A percentile compares a stretch with the other conserved stretches of the same genome.
Conservation (phyloP, 1,284 basidiomycete genomes). For the Ganoderma leucocontextum region DNA sequence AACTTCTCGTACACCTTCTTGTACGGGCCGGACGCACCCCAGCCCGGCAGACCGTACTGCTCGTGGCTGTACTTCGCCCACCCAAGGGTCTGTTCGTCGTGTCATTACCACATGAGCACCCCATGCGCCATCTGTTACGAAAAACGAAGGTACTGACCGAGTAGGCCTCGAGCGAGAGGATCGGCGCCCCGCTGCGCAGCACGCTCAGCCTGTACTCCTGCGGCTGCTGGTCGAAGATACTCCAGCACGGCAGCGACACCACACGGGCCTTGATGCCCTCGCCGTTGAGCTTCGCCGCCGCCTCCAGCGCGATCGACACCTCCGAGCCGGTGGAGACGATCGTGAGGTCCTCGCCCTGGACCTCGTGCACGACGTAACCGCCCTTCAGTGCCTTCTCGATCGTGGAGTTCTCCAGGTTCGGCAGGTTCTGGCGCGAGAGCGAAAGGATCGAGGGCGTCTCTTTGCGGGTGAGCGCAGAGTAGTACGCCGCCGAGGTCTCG, state of each 20-base stretch:
- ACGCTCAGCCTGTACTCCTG: constrained; percentile 86
- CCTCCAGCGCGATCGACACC: constrained; percentile 87
- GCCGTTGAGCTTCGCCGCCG: constrained; percentile 78
- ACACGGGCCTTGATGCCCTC: constrained; percentile 85
- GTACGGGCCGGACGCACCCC: constrained; percentile 93
- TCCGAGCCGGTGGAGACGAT: constrained; percentile 92
- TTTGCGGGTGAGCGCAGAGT: constrained; percentile 77
- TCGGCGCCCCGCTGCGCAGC: constrained; percentile 87
- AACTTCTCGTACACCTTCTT: constrained; percentile 91
- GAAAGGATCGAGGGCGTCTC: constrained; percentile 87
- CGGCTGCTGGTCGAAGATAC: constrained; percentile 88
- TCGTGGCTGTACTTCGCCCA: constrained; percentile 92
- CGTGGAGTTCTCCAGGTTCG: constrained; percentile 89
- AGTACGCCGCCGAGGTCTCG: constrained; percentile 92
- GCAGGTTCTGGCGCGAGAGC: constrained; percentile 93
- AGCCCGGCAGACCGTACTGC: constrained; percentile 82
- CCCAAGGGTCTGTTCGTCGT: constrained; percentile 64
- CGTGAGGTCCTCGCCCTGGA: constrained; percentile 80
- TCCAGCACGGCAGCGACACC: constrained; percentile 91
- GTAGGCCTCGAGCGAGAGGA: constrained; percentile 90
- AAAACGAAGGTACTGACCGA: constrained; percentile 51
- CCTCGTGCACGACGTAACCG: constrained; percentile 91
- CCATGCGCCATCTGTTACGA: background rate
- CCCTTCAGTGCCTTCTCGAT: constrained; percentile 88
- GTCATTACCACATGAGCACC: constrained; percentile 4